Conservation (phyloP, 129 eudicot genomes). For the sunflower (Helianthus annuus) region DNA sequence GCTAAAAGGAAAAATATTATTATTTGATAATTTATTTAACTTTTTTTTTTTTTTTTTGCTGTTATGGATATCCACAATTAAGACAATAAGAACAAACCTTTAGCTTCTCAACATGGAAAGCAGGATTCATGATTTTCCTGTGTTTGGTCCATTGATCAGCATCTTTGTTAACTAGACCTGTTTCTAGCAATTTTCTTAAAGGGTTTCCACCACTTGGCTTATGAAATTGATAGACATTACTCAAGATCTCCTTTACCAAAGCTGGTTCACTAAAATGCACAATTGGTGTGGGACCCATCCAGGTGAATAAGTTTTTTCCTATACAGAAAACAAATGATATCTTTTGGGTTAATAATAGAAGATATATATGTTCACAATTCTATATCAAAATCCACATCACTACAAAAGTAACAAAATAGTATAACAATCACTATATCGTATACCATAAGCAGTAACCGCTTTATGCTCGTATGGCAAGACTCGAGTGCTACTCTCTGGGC, state of each 20-base stretch:
- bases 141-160: constrained; percentile 32
- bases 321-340: neutral
- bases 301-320: constrained; percentile 31
- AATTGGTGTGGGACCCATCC: constrained; percentile 31
- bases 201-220: constrained; percentile 26
- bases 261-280: constrained; percentile 27
- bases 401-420: too few species aligned
- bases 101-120: constrained; percentile 36
- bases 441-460: constrained; percentile 17
- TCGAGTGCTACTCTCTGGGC: too few species aligned
- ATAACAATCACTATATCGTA: neutral
- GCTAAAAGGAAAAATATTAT: constrained; percentile 2
- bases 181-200: neutral
- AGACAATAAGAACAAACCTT: constrained; percentile 23
- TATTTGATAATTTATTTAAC: neutral
- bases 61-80: neutral
- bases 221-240: constrained; percentile 21
- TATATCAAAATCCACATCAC: too few species aligned
- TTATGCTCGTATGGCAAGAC: constrained; percentile 24
- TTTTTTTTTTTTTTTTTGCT: too few species aligned
- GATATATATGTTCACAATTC: too few species aligned
- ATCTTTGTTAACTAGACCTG: neutral
- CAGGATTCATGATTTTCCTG: constrained; percentile 36
- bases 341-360: too few species aligned
- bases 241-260: constrained; percentile 22